A percentile compares a stretch with the other conserved stretches of the same genome.
Evolutionary conservation across 2,329 filamentous ascomycete genomes (phyloP).

Genomic region (Penicillium sp.): DNA sequence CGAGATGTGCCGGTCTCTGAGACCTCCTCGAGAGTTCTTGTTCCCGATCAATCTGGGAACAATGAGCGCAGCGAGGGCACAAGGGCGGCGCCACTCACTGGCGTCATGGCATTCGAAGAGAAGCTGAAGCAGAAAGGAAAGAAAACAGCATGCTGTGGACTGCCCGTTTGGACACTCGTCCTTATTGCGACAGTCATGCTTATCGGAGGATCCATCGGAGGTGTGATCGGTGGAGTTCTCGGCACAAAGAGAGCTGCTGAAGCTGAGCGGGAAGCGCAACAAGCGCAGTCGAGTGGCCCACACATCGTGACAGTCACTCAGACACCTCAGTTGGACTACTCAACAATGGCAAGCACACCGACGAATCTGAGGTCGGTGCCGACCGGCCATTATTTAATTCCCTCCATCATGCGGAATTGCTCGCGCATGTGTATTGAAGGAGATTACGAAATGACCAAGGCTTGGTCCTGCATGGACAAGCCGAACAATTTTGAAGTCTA

Average conservation of each 20-base stretch:
- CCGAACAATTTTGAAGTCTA: slow-evolving; percentile 33
- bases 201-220: slow-evolving; percentile 52
- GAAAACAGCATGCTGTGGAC: slow-evolving; percentile 48
- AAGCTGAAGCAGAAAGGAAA: slow-evolving; percentile 46
- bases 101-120: slow-evolving; percentile 43
- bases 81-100: slow-evolving; percentile 29
- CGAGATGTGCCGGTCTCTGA: slow-evolving; percentile 30
- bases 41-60: slow-evolving; percentile 17
- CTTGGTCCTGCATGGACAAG: slow-evolving; percentile 51
- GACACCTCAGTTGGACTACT: slow-evolving; percentile 51
- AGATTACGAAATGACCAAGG: slow-evolving; percentile 39
- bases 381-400: slow-evolving; percentile 51
- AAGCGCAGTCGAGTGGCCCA: slow-evolving; percentile 17
- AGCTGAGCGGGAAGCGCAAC: slow-evolving; percentile 23
- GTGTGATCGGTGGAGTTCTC: slow-evolving; percentile 54
- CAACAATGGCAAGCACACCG: slow-evolving; percentile 48
- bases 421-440: slow-evolving; percentile 52
- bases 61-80: slow-evolving; percentile 13
- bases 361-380: slow-evolving; percentile 46
- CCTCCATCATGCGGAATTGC: slow-evolving; percentile 47
- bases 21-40: slow-evolving; percentile 32
- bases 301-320: slow-evolving; percentile 49
- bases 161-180: slow-evolving; percentile 53
- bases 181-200: slow-evolving; percentile 48
- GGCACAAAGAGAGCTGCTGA: slow-evolving; percentile 43